phyloP scores from a whole-genome alignment of 768 basidiomycete species.

The Lactarius trivialis region DNA sequence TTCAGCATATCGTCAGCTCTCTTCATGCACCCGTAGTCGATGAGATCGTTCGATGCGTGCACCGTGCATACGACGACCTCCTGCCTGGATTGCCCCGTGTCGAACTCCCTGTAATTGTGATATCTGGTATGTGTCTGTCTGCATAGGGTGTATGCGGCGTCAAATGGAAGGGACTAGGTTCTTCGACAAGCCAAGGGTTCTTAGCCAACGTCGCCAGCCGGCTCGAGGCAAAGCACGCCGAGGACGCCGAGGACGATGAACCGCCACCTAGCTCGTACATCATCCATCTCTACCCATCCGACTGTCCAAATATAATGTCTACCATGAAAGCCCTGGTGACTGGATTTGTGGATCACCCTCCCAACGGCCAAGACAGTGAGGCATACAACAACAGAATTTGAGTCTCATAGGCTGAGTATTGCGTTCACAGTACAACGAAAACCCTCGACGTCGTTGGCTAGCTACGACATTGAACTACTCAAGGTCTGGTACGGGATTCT shows the following conservation, averaged over 20 bases:
- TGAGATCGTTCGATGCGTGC: slow-evolving; percentile 17
- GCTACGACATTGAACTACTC: slow-evolving; percentile 55
- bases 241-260: slow-evolving; percentile 8
- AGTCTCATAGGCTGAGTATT: neutral
- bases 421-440: slow-evolving; percentile 40
- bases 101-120: slow-evolving; percentile 21
- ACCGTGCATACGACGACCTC: slow-evolving; percentile 21
- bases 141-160: neutral
- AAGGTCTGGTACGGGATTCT: slow-evolving; percentile 51
- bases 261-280: slow-evolving; percentile 9
- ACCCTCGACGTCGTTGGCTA: slow-evolving; percentile 45
- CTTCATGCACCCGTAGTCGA: slow-evolving; percentile 17
- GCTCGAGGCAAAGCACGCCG: slow-evolving; percentile 1
- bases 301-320: slow-evolving; percentile 20
- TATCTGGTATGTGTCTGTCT: slow-evolving; percentile 15
- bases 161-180: slow-evolving; percentile 2
- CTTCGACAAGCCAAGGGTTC: slow-evolving; percentile 17
- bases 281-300: slow-evolving; percentile 19
- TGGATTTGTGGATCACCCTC: slow-evolving; percentile 19
- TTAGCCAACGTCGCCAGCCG: slow-evolving; percentile 9
- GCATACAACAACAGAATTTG: neutral
- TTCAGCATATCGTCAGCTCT: slow-evolving; percentile 16
- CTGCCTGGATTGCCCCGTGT: slow-evolving; percentile 23
- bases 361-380: slow-evolving; percentile 21
- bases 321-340: slow-evolving; percentile 23